Percentiles rank a stretch among this genome's conserved stretches.
phyloP scores from a whole-genome alignment of 1,284 basidiomycete genomes.

The Fereydounia khargensis region DNA sequence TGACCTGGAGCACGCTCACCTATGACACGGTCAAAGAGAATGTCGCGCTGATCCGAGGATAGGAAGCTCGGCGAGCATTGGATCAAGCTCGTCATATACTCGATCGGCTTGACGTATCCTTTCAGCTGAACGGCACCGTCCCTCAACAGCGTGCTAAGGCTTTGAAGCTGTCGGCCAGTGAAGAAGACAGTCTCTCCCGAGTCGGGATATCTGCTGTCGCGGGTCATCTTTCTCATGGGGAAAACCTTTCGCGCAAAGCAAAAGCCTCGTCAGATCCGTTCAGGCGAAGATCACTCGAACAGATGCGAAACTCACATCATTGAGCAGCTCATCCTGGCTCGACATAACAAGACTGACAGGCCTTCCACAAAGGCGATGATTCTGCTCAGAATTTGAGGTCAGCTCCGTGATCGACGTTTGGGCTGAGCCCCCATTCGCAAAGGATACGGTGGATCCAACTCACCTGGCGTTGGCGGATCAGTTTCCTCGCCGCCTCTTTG shows the following conservation, averaged over 20 bases:
- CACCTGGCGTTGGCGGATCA: constrained; percentile 1
- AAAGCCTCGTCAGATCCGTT: background rate
- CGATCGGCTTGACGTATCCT: constrained; percentile 3
- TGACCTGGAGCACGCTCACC: background rate
- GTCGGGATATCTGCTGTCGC: background rate
- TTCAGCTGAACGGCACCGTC: constrained; percentile 3
- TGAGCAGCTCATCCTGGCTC: constrained; percentile 1
- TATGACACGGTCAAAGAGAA: background rate
- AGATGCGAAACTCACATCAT: background rate
- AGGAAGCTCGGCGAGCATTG: background rate
- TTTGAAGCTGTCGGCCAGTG: constrained; percentile 2
- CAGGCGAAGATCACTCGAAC: background rate
- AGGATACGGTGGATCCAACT: background rate
- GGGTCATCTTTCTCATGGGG: background rate
- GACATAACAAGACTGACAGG: constrained; percentile 5
- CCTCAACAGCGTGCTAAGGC: constrained; percentile 1
- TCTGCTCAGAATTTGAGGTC: too few relatives aligned
- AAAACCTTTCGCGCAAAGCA: background rate
- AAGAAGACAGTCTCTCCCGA: background rate
- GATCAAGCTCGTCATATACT: constrained; percentile 4
- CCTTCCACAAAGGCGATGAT: constrained; percentile 1
- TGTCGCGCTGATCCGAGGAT: background rate
- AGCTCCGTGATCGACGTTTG: too few relatives aligned
- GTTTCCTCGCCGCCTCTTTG: background rate
- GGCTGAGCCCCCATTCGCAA: too few relatives aligned